Evolutionary conservation across 345 rosid species (phyloP), one percentile per base, ranked within the genome.

Genomic region (Citrus unshiu): DNA sequence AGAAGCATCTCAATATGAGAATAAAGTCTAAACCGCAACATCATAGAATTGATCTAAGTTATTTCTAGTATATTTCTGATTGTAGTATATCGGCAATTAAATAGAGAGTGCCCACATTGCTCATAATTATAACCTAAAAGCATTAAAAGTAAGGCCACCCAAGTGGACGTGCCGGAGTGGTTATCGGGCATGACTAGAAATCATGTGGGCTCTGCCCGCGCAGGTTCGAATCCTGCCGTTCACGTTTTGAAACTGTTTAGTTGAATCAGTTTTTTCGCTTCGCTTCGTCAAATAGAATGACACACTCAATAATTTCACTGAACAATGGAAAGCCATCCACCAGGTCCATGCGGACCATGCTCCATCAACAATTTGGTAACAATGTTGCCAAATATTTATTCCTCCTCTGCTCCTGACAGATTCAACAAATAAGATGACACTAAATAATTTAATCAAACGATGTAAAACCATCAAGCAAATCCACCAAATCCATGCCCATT

Each of bases 141-240:
- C 21, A 51, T 51, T 14, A 4, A 51, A 16, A 51, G 0, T 14
- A 51, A 0, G 0, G 1, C 21, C 13, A 60, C 4, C 21, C 0
- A 21, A 0, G 90, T 91, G 93, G 91, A 85, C 93, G 91, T 91
- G 95, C 92, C 95, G 92, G 93, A 91, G 93, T 91, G 95, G 93
- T 90, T 91, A 90, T 90, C 93, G 93, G 95, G 97, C 97, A 93
- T 93, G 93, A 93, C 95, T 91, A 91, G 93, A 93, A 93, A 91
- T 93, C 93, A 93, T 89, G 93, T 91, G 97, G 95, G 93, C 97
- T 91, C 57, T 89, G 92, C 97, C 89, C 97, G 93, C 91, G 93
- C 94, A 89, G 93, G 93, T 89, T 91, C 90, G 93, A 88, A 90
- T 93, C 91, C 91, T 89, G 93, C 91, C 83, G 92, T 81, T 73